Conservation (phyloP, 176 grass and related monocot genomes). For the Thalia dealbata region DNA sequence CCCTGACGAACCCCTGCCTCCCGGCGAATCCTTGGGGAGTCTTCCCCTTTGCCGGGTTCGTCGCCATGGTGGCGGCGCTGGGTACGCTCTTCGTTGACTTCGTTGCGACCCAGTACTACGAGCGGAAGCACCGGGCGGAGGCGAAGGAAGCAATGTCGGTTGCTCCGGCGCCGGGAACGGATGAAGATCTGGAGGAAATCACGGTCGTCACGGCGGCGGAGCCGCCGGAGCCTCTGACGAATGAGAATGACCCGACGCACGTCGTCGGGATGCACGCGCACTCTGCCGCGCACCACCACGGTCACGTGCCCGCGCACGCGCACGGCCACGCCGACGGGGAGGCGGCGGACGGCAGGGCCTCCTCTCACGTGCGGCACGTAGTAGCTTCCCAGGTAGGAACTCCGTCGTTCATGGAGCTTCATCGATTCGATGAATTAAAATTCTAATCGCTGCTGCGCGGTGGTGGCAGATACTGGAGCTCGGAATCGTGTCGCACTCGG, state of each 20-base stretch:
- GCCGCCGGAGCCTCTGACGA: not conserved
- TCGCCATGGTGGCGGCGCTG: conserved; percentile 76
- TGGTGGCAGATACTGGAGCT: conserved; percentile 56
- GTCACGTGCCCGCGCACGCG: conserved; percentile 26
- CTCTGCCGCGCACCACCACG: conserved; percentile 1
- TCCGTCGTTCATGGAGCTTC: not conserved
- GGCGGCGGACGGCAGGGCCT: not conserved
- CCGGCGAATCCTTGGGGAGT: conserved; percentile 47
- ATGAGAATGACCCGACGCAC: not conserved
- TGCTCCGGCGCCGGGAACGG: conserved; percentile 10
- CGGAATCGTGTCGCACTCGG: conserved; percentile 83
- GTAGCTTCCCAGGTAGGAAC: conserved; percentile 50
- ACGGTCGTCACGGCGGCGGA: not conserved
- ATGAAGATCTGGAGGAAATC: not conserved
- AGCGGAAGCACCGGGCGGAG: conserved; percentile 32
- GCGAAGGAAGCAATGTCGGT: not conserved
- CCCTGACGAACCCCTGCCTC: conserved; percentile 49
- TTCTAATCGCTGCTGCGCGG: not conserved
- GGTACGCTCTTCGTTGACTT: conserved; percentile 64
- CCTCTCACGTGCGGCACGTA: conserved; percentile 41
- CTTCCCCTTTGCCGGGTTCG: conserved; percentile 84
- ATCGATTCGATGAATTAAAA: not conserved
- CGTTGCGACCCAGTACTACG: conserved; percentile 53
- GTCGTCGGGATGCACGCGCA: conserved; percentile 12
- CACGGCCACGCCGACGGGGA: conserved; percentile 21